A percentile compares a stretch with the other conserved stretches of the same genome.
Evolutionary conservation across 2,329 filamentous ascomycete genomes (phyloP).

Genomic region (Trichocomaceae sp.): DNA sequence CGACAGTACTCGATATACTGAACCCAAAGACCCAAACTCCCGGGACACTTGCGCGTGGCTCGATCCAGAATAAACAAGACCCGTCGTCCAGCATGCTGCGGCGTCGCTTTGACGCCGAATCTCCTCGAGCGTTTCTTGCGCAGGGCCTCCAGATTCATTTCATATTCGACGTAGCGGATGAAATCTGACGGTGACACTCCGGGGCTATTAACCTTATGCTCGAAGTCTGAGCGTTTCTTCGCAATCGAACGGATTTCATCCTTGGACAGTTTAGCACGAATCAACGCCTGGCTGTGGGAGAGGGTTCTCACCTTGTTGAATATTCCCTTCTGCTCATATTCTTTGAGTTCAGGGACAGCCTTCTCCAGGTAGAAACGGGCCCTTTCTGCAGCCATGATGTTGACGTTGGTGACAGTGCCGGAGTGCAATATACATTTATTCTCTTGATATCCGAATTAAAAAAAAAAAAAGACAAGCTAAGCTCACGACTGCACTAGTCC

Average conservation of each 20-base stretch:
- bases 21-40: conserved; percentile 75
- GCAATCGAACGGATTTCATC: conserved; percentile 87
- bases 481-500: background rate
- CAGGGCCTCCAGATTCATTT: conserved; percentile 63
- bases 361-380: conserved; percentile 93
- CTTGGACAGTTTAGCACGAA: conserved; percentile 36
- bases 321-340: conserved; percentile 85
- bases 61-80: conserved; percentile 88
- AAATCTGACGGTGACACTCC: conserved; percentile 72
- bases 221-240: conserved; percentile 84
- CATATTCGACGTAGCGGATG: conserved; percentile 70
- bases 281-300: conserved; percentile 1
- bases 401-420: too few species aligned
- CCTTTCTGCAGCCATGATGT: conserved; percentile 78
- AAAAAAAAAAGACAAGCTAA: conserved; percentile 6
- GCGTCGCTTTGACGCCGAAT: conserved; percentile 66
- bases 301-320: conserved; percentile 61
- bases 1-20: conserved; percentile 80
- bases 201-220: conserved; percentile 80
- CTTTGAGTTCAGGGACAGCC: conserved; percentile 82
- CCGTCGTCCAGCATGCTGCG: conserved; percentile 68
- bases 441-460: background rate
- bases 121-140: conserved; percentile 77
- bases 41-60: conserved; percentile 75
- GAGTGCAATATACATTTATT: too few species aligned